Base-by-base conservation (phyloP, 2,329 filamentous ascomycete species). In the Blastomyces silverae region DNA sequence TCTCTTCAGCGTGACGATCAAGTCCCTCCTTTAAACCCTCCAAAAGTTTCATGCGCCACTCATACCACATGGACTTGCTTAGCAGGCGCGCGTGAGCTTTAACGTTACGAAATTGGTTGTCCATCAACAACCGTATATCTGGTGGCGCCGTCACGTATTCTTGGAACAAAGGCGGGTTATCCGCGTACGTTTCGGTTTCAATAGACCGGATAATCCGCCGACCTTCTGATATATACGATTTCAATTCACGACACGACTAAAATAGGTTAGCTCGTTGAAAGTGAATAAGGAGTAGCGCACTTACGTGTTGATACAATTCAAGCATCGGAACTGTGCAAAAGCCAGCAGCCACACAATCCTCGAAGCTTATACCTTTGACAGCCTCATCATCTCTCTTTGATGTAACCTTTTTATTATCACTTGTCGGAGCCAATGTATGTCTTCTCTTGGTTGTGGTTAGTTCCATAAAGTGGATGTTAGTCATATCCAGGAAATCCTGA, bases 381-480 rank as follows among this genome's bases (percentile, higher is more conserved):
- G 69, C 67, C 52, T 73, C 72, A 6, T 69, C 69, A 48, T 73
- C 73, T n/a, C 66, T 68, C 39, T 74, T 69, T 44, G 65, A 53
- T 58, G 64, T 62, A 44, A 64, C 66, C 68, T 74, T 79, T 53
- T 71, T 74, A 55, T 70, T 73, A 66, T 70, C 78, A 55, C 82
- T 79, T 61, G 78, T 79, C 25, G 87, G 87, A 2, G 85, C 89
- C 57, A 89, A 87, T 0, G 93, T 97, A 71, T 95, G 89, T 64
- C 94, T 85, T 69, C 93, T 84, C 75, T 97, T 97, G 0, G 92
- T 97, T 0, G 93, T 96, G n/a, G 89, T 96, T 61, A 99, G 82
- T 74, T 99, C 94, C 90, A 99, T 97, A 79, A 99, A 99, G 63
- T 92, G 90, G 71, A 99, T 96, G 66, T 91, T 95, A 2, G 93